Percentiles rank a stretch among this genome's conserved stretches.
Evolutionary conservation across 768 basidiomycete species (phyloP).

Genomic region (Xanthoconium stramineum): DNA sequence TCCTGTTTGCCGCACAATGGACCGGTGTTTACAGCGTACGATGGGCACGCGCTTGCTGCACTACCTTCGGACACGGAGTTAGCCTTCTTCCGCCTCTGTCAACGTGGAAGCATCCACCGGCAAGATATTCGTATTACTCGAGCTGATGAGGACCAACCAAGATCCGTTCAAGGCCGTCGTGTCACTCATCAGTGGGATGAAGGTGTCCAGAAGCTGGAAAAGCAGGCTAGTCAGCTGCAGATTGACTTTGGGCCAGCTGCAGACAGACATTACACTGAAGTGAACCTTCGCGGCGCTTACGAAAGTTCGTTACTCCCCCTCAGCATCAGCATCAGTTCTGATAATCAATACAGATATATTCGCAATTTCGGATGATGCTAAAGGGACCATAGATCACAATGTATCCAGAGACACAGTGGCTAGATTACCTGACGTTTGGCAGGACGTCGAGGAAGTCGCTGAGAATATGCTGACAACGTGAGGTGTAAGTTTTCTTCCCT

Average conservation of each 20-base stretch:
- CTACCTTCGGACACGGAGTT: slow-evolving; percentile 30
- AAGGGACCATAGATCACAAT: slow-evolving; percentile 36
- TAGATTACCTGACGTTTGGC: slow-evolving; percentile 54
- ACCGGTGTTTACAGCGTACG: slow-evolving; percentile 24
- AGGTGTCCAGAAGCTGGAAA: slow-evolving; percentile 38
- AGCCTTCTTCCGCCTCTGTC: slow-evolving; percentile 46
- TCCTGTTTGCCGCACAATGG: slow-evolving; percentile 33
- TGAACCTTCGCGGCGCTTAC: slow-evolving; percentile 53
- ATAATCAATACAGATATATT: slow-evolving; percentile 40
- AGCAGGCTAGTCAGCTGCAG: slow-evolving; percentile 22
- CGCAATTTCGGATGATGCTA: slow-evolving; percentile 20
- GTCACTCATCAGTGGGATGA: slow-evolving; percentile 36
- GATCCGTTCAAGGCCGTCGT: neutral
- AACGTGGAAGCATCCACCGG: slow-evolving; percentile 44
- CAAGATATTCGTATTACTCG: slow-evolving; percentile 34
- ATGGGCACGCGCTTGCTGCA: slow-evolving; percentile 32
- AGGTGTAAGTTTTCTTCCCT: slow-evolving; percentile 9
- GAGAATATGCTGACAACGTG: slow-evolving; percentile 66
- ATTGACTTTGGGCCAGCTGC: slow-evolving; percentile 45
- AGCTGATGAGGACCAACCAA: slow-evolving; percentile 12
- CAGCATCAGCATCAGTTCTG: slow-evolving; percentile 1
- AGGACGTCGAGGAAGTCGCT: slow-evolving; percentile 42
- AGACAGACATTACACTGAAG: slow-evolving; percentile 40
- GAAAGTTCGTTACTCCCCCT: slow-evolving; percentile 41
- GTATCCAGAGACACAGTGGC: slow-evolving; percentile 49